Percentiles rank a stretch among this genome's conserved stretches.
Evolutionary conservation across 148 eudicot species (phyloP).

Genomic region (Persicaria tinctoria): DNA sequence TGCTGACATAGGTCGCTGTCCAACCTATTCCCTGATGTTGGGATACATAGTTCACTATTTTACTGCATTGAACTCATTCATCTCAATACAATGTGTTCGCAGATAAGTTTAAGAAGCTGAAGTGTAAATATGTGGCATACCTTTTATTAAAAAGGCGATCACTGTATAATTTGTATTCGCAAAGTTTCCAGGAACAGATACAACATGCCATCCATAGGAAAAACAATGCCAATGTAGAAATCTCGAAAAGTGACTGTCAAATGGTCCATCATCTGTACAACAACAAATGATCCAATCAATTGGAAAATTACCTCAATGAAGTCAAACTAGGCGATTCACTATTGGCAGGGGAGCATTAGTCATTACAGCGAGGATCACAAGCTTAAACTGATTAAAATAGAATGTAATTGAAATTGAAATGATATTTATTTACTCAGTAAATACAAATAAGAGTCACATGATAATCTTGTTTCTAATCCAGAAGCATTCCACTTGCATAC

Average conservation of each 20-base stretch:
- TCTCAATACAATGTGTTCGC: neutral
- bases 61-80: constrained; percentile 4
- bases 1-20: constrained; percentile 4
- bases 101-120: neutral
- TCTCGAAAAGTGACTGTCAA: neutral
- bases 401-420: too few relatives aligned
- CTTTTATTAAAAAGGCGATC: neutral
- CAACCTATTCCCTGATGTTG: neutral
- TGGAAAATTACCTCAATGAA: too few relatives aligned
- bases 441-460: neutral
- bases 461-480: neutral
- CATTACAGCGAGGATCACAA: neutral
- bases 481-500: neutral
- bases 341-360: too few relatives aligned
- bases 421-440: neutral
- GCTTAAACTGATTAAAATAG: neutral
- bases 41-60: neutral
- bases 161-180: too few relatives aligned
- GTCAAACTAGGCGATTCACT: too few relatives aligned
- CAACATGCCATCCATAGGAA: neutral
- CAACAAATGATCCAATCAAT: too few relatives aligned
- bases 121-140: neutral
- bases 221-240: neutral
- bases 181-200: neutral
- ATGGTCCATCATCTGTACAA: neutral